These are phyloP conservation scores for Talaromyces wortmannii DNA, from an alignment of 495 filamentous ascomycete species.

Conservation along the genomic window DNA sequence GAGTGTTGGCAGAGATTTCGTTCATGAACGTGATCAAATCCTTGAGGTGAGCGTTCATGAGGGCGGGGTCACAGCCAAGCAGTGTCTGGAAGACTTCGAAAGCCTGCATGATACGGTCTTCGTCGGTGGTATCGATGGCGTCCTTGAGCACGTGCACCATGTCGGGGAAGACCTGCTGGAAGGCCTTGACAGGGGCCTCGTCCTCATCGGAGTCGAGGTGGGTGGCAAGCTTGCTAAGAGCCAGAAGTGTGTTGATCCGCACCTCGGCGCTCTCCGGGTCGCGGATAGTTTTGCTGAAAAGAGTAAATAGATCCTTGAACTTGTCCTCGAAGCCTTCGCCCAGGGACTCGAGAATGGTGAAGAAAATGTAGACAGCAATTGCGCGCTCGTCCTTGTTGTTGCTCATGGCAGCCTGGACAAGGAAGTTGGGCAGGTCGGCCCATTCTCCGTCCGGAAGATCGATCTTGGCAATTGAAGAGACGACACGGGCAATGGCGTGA, in stretches of 20 bases:
- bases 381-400: conserved; percentile 72
- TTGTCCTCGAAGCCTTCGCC: conserved; percentile 73
- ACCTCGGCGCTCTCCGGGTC: conserved; percentile 90
- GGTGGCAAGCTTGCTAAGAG: conserved; percentile 83
- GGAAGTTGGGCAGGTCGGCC: conserved; percentile 68
- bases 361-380: conserved; percentile 88
- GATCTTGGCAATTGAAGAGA: conserved; percentile 77
- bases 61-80: conserved; percentile 78
- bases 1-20: conserved; percentile 67
- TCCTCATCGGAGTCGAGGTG: conserved; percentile 83
- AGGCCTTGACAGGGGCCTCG: conserved; percentile 56
- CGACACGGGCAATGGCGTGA: conserved; percentile 81
- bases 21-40: conserved; percentile 93
- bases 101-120: conserved; percentile 77
- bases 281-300: conserved; percentile 81
- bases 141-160: conserved; percentile 90
- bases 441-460: conserved; percentile 86
- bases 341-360: conserved; percentile 79
- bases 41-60: conserved; percentile 79
- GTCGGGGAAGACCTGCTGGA: conserved; percentile 72
- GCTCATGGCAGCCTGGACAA: conserved; percentile 66
- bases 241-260: conserved; percentile 88
- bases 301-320: conserved; percentile 66
- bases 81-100: conserved; percentile 98
- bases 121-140: conserved; percentile 68